Evolutionary conservation across 352 stramenopile genomes (phyloP).

Genomic region (Phytopythium oedochilum): DNA sequence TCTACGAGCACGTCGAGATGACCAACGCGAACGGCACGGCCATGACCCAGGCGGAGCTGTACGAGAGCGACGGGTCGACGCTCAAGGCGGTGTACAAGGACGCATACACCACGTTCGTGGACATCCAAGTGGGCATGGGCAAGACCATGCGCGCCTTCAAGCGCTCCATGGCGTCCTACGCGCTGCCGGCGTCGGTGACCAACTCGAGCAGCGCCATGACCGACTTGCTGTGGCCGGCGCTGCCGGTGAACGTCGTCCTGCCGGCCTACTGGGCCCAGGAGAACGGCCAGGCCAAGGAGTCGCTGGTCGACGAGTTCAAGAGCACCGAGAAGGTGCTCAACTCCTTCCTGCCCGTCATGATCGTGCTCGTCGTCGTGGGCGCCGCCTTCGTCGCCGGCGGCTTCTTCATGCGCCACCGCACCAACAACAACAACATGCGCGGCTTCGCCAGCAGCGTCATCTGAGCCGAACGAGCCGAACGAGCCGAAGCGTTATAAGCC

Average conservation of each 20-base stretch:
- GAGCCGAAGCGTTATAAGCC: conserved; percentile 6
- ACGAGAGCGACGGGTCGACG: conserved; percentile 30
- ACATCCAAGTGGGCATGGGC: conserved; percentile 63
- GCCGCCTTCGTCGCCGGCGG: conserved; percentile 28
- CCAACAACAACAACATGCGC: conserved; percentile 21
- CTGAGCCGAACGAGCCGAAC: conserved; percentile 13
- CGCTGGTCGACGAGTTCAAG: conserved; percentile 44
- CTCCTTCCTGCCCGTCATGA: conserved; percentile 51
- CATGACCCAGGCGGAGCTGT: conserved; percentile 36
- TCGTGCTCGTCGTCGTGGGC: conserved; percentile 48
- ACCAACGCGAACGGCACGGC: conserved; percentile 47
- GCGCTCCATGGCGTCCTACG: conserved; percentile 54
- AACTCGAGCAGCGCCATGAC: conserved; percentile 43
- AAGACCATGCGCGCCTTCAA: conserved; percentile 70
- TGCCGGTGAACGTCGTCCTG: conserved; percentile 51
- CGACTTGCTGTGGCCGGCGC: conserved; percentile 50
- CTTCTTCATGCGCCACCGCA: conserved; percentile 37
- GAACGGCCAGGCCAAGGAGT: conserved; percentile 30
- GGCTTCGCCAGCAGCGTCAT: conserved; percentile 23
- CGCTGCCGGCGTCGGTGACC: conserved; percentile 33
- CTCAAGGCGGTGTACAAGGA: conserved; percentile 38
- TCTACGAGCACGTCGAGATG: conserved; percentile 44
- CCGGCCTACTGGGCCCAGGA: conserved; percentile 62
- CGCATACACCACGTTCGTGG: conserved; percentile 53
- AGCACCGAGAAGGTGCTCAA: conserved; percentile 33